These are phyloP conservation scores for Fraxinus sp. DNA, from an alignment of 305 asterid genomes.

Conservation along the genomic window DNA sequence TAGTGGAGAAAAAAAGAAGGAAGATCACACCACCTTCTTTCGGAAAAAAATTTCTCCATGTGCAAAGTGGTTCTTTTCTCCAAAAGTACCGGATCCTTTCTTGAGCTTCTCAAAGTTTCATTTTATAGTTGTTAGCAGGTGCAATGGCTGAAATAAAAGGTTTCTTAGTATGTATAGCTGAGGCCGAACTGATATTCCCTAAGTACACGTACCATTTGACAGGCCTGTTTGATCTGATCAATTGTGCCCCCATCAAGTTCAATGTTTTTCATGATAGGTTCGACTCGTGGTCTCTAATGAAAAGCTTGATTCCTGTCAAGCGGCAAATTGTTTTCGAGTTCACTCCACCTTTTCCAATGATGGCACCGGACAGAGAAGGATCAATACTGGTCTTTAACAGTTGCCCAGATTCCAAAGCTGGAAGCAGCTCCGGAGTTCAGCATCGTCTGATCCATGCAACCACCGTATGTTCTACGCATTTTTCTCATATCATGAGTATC, in stretches of 20 bases:
- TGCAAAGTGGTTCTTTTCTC: background rate
- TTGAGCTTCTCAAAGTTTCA: background rate
- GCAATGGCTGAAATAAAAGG: background rate
- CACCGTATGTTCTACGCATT: background rate
- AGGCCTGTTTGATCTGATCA: slow-evolving; percentile 2
- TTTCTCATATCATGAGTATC: background rate
- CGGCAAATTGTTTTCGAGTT: background rate
- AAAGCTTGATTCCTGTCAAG: background rate
- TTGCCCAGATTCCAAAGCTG: background rate
- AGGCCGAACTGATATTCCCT: background rate
- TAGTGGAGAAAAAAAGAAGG: background rate
- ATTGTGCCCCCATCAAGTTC: slow-evolving; percentile 7
- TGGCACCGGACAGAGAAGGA: background rate
- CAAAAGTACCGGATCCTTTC: background rate
- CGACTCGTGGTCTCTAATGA: background rate
- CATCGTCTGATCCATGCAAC: background rate
- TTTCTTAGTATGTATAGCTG: background rate
- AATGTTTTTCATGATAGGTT: background rate
- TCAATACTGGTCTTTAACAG: background rate
- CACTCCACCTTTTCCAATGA: background rate
- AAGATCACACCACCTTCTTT: background rate
- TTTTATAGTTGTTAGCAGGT: background rate
- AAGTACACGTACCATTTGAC: slow-evolving; percentile 10
- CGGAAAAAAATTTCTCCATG: background rate
- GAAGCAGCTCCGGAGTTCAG: background rate